These are phyloP conservation scores for Gypsophila paniculata DNA, from an alignment of 179 eudicot genomes.

Conservation along the genomic window DNA sequence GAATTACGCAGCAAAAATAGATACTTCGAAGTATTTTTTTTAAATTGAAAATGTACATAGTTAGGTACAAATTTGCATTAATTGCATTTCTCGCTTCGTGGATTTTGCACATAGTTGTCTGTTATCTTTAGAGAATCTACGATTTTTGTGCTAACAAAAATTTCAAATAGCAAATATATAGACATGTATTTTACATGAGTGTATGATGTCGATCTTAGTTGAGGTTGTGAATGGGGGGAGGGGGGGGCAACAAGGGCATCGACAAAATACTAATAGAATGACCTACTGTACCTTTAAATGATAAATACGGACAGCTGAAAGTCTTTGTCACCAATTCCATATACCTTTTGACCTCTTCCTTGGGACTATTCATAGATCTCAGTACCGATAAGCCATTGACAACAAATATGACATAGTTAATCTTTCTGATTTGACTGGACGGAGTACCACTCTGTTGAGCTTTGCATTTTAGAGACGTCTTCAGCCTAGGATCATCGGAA, in stretches of 20 bases:
- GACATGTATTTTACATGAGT: neutral
- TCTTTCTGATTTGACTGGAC: slow-evolving; percentile 39
- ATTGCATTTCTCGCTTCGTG: neutral
- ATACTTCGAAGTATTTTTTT: no score
- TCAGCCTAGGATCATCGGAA: slow-evolving; percentile 45
- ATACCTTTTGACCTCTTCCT: slow-evolving; percentile 36
- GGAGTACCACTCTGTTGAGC: slow-evolving; percentile 32
- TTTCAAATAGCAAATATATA: neutral
- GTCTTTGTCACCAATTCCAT: slow-evolving; percentile 35
- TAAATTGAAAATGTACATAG: neutral
- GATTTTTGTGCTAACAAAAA: neutral
- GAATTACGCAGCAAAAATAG: neutral
- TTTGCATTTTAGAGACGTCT: slow-evolving; percentile 40
- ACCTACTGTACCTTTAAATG: slow-evolving; percentile 57
- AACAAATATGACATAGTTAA: slow-evolving; percentile 74
- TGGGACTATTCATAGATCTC: slow-evolving; percentile 46
- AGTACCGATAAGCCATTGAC: slow-evolving; percentile 63
- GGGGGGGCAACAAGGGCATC: neutral
- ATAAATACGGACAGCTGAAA: slow-evolving; percentile 56
- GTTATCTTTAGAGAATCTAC: neutral
- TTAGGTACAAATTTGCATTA: neutral
- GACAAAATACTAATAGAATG: neutral
- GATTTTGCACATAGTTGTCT: neutral
- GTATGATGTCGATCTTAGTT: neutral
- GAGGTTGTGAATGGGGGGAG: neutral